A percentile compares a stretch with the other conserved stretches of the same genome.
phyloP scores from a whole-genome alignment of 352 stramenopile species.

The Globisporangium lucens region DNA sequence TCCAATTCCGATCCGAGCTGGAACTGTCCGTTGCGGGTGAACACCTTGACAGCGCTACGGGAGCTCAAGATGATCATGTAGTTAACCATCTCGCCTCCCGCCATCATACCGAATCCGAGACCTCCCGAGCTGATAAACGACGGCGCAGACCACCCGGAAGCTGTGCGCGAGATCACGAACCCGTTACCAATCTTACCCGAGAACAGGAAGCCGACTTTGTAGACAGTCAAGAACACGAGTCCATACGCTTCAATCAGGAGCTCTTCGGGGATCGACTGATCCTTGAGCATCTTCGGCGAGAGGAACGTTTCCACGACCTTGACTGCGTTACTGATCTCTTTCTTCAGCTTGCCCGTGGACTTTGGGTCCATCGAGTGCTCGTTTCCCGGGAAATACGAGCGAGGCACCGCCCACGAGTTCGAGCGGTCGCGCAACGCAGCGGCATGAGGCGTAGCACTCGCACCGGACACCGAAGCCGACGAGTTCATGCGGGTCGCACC shows the following conservation, averaged over 20 bases:
- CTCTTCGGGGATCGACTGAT: slow-evolving; percentile 79
- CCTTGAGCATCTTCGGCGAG: slow-evolving; percentile 67
- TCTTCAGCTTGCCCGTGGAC: slow-evolving; percentile 52
- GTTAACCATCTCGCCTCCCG: slow-evolving; percentile 73
- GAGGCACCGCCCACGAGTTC: slow-evolving; percentile 50
- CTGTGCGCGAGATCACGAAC: slow-evolving; percentile 73
- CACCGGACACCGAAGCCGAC: slow-evolving; percentile 8
- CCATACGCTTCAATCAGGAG: slow-evolving; percentile 72
- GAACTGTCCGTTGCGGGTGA: slow-evolving; percentile 74
- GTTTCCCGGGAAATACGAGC: slow-evolving; percentile 19
- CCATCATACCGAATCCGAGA: slow-evolving; percentile 83
- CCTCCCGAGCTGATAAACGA: slow-evolving; percentile 69
- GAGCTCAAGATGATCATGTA: slow-evolving; percentile 84
- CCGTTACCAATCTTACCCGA: slow-evolving; percentile 76
- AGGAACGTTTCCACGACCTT: slow-evolving; percentile 74
- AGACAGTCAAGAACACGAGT: slow-evolving; percentile 78
- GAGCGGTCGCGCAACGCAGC: slow-evolving; percentile 51
- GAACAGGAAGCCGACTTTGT: slow-evolving; percentile 79
- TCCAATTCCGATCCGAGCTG: slow-evolving; percentile 75
- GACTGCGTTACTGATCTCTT: slow-evolving; percentile 60
- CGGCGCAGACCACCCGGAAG: slow-evolving; percentile 68
- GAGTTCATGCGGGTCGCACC: slow-evolving; percentile 13
- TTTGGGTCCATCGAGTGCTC: slow-evolving; percentile 56
- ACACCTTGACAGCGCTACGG: slow-evolving; percentile 70
- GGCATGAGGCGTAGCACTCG: slow-evolving; percentile 14